Conservation (phyloP, 1,284 basidiomycete genomes). For the Tremellales sp. region DNA sequence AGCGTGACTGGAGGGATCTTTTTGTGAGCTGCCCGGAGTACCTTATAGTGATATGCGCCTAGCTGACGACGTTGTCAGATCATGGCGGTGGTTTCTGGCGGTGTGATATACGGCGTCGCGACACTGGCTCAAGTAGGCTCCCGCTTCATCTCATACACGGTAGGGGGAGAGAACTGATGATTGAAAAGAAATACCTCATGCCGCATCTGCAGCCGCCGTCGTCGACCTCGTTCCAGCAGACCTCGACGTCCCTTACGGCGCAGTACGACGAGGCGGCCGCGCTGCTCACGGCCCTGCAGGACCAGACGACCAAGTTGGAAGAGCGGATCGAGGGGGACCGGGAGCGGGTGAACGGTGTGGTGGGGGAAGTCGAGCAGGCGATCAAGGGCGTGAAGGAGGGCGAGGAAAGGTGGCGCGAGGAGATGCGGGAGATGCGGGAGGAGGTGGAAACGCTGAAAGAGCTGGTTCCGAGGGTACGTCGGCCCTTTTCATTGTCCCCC, state of each 20-base stretch:
- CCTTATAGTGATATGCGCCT: neutral
- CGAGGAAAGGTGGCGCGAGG: conserved; percentile 74
- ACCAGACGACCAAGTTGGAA: conserved; percentile 67
- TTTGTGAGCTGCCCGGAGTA: conserved; percentile 64
- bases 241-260: conserved; percentile 75
- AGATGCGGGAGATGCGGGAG: conserved; percentile 86
- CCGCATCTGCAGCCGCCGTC: conserved; percentile 90
- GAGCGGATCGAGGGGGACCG: conserved; percentile 79
- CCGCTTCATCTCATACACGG: neutral
- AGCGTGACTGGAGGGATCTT: conserved; percentile 86
- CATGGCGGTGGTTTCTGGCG: conserved; percentile 86
- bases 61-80: conserved; percentile 58
- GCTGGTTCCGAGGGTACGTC: conserved; percentile 77
- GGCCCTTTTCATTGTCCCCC: neutral
- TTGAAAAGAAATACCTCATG: conserved; percentile 76
- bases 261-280: conserved; percentile 92
- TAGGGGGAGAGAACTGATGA: neutral
- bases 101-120: conserved; percentile 81
- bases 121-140: conserved; percentile 71
- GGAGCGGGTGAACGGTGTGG: conserved; percentile 69
- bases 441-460: conserved; percentile 88
- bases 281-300: conserved; percentile 56
- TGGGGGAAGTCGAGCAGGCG: conserved; percentile 72
- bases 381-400: conserved; percentile 73
- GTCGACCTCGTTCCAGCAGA: conserved; percentile 82